Base-by-base conservation (phyloP, 2,329 filamentous ascomycete species). In the Ophiostoma australiae region DNA sequence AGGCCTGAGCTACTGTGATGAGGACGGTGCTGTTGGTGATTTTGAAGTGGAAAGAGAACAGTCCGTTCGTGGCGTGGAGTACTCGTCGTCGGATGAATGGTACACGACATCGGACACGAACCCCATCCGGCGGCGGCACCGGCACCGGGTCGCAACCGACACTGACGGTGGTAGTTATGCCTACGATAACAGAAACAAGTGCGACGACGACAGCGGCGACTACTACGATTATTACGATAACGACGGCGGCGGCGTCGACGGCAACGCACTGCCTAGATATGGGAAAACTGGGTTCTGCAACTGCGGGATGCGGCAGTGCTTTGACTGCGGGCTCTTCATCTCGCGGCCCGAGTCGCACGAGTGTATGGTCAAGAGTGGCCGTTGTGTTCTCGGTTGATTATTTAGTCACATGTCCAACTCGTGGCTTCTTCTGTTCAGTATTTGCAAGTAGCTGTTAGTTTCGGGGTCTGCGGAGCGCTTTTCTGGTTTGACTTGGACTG, bases 91-190 rank as follows among this genome's bases (percentile, higher is more conserved):
- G 11, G 72, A 71, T 39, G 72, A 72, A 31, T 70, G 70, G 70
- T 66, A 68, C 65, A 70, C 63, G 20, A 71, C 70, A 0, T 48
- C 65, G 2, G 70, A 65, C 71, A 88, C 74, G 83, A 86, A 78
- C 88, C 65, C 68, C 13, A 61, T 66, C 20, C 68, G 23, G 27
- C 27, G 66, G 39, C 65, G 84, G 71, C 90, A 91, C n/a, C 89
- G 80, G 87, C 89, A 91, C 73, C 88, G 81, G 0, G 84, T 81
- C 77, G 89, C n/a, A 4, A 33, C 11, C 2, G 48, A 69, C 17
- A 17, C 17, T 39, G 69, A 68, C 20, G 6, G 39, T 48, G 20
- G 20, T 4, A n/a, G 6, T 5, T 7, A 20, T 20, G 44, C 20
- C 44, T 17, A 48, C 1, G 44, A 48, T 48, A 48, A 48, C 39